phyloP scores from a whole-genome alignment of 108 stramenopile species.

The Chaetoceros tenuissimus region DNA sequence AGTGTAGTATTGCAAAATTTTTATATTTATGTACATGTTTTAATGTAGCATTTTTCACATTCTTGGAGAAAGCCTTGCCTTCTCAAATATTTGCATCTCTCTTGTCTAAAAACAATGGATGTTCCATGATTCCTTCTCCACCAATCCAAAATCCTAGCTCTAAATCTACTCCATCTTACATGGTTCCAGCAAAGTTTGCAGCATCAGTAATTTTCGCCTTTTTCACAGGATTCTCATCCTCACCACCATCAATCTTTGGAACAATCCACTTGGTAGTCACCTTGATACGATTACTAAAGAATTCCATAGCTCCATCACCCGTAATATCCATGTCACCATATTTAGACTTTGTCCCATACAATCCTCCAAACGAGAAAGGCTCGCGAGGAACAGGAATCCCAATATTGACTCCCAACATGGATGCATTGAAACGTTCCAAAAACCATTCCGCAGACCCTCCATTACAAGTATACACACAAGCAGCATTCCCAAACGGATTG shows the following conservation, averaged over 20 bases:
- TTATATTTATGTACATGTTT: too few species aligned
- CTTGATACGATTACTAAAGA: conserved; percentile 94
- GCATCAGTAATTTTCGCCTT: conserved; percentile 22
- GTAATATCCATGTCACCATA: conserved; percentile 97
- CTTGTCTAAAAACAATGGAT: too few species aligned
- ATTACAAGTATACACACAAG: conserved; percentile 86
- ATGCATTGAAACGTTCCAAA: conserved; percentile 65
- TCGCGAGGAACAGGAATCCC: conserved; percentile 91
- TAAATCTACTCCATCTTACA: too few species aligned
- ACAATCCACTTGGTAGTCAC: conserved; percentile 87
- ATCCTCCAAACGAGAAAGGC: conserved; percentile 91
- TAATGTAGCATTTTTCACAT: too few species aligned
- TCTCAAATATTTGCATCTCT: too few species aligned
- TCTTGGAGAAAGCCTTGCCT: too few species aligned
- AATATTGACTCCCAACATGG: conserved; percentile 83
- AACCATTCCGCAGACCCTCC: conserved; percentile 94
- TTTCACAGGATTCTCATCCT: conserved; percentile 3
- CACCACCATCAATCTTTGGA: conserved; percentile 13
- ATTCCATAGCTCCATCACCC: conserved; percentile 93
- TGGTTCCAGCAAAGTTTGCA: conserved; percentile 57
- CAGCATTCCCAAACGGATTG: conserved; percentile 95
- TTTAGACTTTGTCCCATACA: conserved; percentile 89
- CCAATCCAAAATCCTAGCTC: too few species aligned
- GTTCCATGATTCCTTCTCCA: too few species aligned
- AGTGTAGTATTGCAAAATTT: too few species aligned